Base-by-base conservation (phyloP, 805 yeast genomes). In the Tetrapisispora pingtungensis region DNA sequence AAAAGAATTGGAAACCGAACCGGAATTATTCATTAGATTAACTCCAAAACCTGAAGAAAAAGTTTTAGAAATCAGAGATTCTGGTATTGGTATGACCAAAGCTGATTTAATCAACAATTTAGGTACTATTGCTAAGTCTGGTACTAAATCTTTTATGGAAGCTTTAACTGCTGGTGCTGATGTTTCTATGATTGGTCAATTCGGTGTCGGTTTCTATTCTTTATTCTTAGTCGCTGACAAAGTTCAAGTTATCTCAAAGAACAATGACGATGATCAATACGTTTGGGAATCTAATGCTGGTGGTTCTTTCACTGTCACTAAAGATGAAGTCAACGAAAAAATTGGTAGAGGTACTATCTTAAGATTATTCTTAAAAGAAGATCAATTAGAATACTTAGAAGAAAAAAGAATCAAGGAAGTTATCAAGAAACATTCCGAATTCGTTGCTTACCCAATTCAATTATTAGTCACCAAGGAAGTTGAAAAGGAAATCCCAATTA, bases 171-270 rank as follows among this genome's bases (percentile, higher is more conserved):
- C 97, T 54, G 98, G 98, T 74, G 98, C 99, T 50, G 99, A 93
- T 70, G 97, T 93, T 52, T 89, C 97, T 54, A 93, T 93, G 98
- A 93, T 93, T 74, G 99, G 99, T 80, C 98, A 93, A 76, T 93
- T 93, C 77, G 99, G 99, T 88, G 98, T 93, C 61, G 99, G 99
- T 81, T 93, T 93, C 90, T 93, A 93, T 83, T 93, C 99, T 45
- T 77, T 90, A 57, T 93, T 93, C 85, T 80, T 93, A 75, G 98
- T 93, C 67, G 97, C 98, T 61, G 99, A 93, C 75, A 86, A 80
- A 60, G 98, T 93, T 54, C 96, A 93, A 75, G 99, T 93, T 60
- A 86, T 93, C 68, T 86, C 98, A 50, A 93, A 93, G 78, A 83
- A 88, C 80, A 93, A 93, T 67, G 99, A 93, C 64, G 99, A 93